Conservation (phyloP, 2,329 filamentous ascomycete genomes). For the Aspergillus alliaceus region DNA sequence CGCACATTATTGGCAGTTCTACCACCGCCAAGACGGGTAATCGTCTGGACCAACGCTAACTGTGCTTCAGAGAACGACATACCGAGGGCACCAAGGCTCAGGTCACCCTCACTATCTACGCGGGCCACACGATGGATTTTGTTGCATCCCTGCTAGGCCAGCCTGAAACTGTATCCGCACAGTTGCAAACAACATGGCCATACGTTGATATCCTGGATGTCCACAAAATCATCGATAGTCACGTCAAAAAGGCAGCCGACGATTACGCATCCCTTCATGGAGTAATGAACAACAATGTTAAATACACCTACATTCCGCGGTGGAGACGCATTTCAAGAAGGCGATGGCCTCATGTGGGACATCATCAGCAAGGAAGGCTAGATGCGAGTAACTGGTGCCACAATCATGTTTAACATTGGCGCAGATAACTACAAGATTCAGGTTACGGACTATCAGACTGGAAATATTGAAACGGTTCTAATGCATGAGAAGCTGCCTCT, state of each 20-base stretch:
- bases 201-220: not conserved
- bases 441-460: not conserved
- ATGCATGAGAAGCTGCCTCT: not conserved
- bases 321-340: not conserved
- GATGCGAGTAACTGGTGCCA: not conserved
- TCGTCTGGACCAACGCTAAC: not conserved
- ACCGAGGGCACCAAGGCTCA: not conserved
- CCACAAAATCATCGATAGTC: not conserved
- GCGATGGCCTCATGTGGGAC: not conserved
- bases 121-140: not conserved
- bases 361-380: not conserved
- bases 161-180: not conserved
- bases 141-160: not conserved
- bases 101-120: not conserved
- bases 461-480: not conserved
- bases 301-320: not conserved
- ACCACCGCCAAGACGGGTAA: not conserved
- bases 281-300: not conserved
- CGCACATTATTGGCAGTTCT: not conserved
- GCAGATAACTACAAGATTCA: not conserved
- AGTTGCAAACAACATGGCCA: not conserved
- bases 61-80: not conserved
- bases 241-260: not conserved
- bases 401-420: not conserved
- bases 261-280: not conserved